Evolutionary conservation across 805 yeast genomes (phyloP).

Genomic region (Zygosaccharomyces bisporus): DNA sequence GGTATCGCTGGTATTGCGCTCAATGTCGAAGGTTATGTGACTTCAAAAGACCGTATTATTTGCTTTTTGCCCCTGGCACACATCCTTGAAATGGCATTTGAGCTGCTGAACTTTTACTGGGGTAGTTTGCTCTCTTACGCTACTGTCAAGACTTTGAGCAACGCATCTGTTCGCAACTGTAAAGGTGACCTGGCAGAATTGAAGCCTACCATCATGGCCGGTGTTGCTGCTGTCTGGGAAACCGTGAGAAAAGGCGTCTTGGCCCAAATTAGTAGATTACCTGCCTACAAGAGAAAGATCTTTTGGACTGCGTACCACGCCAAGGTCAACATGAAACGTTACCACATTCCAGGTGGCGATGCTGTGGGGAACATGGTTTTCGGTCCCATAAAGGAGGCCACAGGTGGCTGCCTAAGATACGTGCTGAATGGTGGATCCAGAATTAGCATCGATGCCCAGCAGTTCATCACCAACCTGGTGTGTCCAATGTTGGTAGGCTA

Average conservation of each 20-base stretch:
- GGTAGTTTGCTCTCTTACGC: slow-evolving; percentile 90
- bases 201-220: slow-evolving; percentile 92
- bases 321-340: slow-evolving; percentile 58
- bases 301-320: slow-evolving; percentile 87
- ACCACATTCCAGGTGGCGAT: slow-evolving; percentile 70
- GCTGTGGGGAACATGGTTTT: slow-evolving; percentile 66
- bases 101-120: slow-evolving; percentile 77
- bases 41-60: slow-evolving; percentile 64
- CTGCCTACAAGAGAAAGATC: slow-evolving; percentile 64
- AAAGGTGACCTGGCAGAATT: slow-evolving; percentile 82
- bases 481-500: slow-evolving; percentile 91
- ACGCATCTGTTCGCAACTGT: slow-evolving; percentile 76
- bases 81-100: slow-evolving; percentile 89
- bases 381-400: slow-evolving; percentile 85
- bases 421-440: slow-evolving; percentile 93
- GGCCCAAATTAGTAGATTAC: slow-evolving; percentile 63
- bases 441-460: slow-evolving; percentile 73
- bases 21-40: slow-evolving; percentile 54
- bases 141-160: slow-evolving; percentile 84
- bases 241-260: slow-evolving; percentile 87
- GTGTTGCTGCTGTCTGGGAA: slow-evolving; percentile 99
- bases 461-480: slow-evolving; percentile 68
- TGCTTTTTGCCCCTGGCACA: slow-evolving; percentile 95
- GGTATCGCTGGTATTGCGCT: slow-evolving; percentile 81
- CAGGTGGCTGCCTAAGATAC: slow-evolving; percentile 81